phyloP scores from a whole-genome alignment of 306 rosid species.

The Myrica gale region DNA sequence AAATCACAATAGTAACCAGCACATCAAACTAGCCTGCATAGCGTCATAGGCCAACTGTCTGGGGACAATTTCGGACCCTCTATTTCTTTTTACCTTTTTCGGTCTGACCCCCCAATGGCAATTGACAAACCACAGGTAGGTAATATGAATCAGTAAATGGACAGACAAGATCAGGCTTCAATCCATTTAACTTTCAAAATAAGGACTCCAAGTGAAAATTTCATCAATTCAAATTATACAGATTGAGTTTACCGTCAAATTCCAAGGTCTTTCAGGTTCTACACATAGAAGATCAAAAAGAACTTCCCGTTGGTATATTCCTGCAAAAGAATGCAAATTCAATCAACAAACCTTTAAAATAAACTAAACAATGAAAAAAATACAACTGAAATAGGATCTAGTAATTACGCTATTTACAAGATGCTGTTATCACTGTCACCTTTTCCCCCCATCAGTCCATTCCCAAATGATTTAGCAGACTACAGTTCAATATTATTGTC shows the following conservation, averaged over 20 bases:
- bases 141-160: constrained; percentile 6
- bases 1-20: background rate
- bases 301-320: constrained; percentile 89
- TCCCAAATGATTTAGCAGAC: background rate
- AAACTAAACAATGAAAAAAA: background rate
- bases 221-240: constrained; percentile 9
- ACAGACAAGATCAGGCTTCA: constrained; percentile 14
- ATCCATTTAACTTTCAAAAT: constrained; percentile 6
- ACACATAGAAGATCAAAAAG: constrained; percentile 89
- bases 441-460: background rate
- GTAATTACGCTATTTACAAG: background rate
- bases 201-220: background rate
- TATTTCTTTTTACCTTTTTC: background rate
- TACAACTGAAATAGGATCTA: background rate
- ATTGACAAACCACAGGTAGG: background rate
- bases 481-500: background rate
- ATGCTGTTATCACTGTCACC: background rate
- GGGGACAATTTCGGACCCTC: background rate
- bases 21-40: background rate
- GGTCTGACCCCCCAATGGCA: background rate
- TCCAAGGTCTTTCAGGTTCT: constrained; percentile 96
- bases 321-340: constrained; percentile 32
- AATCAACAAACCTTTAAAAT: constrained; percentile 5
- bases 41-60: background rate
- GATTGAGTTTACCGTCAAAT: constrained; percentile 55